These are phyloP conservation scores for Sphaerulina musiva DNA, from an alignment of 2,329 filamentous ascomycete genomes.

Conservation along the genomic window DNA sequence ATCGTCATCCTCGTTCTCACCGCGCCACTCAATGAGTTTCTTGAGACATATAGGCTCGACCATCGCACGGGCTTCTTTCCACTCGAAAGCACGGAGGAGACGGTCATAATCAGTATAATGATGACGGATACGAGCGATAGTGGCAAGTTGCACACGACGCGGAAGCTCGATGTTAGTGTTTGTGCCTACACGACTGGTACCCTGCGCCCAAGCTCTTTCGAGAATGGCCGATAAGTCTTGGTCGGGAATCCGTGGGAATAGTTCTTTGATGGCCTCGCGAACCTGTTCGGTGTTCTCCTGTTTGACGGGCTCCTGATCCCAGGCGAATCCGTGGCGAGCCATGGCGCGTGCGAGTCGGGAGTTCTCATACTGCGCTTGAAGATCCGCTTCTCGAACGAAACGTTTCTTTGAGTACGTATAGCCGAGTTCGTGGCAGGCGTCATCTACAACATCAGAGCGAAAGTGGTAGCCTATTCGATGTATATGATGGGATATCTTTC, in stretches of 20 bases:
- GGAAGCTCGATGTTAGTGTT: constrained; percentile 49
- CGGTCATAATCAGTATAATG: constrained; percentile 57
- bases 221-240: constrained; percentile 53
- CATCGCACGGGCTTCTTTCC: constrained; percentile 48
- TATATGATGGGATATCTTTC: constrained; percentile 51
- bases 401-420: constrained; percentile 34
- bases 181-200: constrained; percentile 53
- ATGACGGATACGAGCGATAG: constrained; percentile 57
- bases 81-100: constrained; percentile 47
- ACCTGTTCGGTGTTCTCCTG: constrained; percentile 45
- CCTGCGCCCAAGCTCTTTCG: constrained; percentile 55
- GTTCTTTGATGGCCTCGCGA: constrained; percentile 52
- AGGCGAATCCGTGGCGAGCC: constrained; percentile 31
- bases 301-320: constrained; percentile 22
- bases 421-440: constrained; percentile 50
- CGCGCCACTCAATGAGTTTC: constrained; percentile 57
- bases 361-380: constrained; percentile 19
- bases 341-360: constrained; percentile 33
- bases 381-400: constrained; percentile 27
- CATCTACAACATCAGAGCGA: constrained; percentile 52
- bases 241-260: constrained; percentile 58
- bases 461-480: constrained; percentile 59
- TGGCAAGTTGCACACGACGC: constrained; percentile 55
- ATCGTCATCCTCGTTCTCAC: constrained; percentile 48
- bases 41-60: constrained; percentile 52